Base-by-base conservation (phyloP, 2,329 filamentous ascomycete genomes). In the Penicillium concentricum region DNA sequence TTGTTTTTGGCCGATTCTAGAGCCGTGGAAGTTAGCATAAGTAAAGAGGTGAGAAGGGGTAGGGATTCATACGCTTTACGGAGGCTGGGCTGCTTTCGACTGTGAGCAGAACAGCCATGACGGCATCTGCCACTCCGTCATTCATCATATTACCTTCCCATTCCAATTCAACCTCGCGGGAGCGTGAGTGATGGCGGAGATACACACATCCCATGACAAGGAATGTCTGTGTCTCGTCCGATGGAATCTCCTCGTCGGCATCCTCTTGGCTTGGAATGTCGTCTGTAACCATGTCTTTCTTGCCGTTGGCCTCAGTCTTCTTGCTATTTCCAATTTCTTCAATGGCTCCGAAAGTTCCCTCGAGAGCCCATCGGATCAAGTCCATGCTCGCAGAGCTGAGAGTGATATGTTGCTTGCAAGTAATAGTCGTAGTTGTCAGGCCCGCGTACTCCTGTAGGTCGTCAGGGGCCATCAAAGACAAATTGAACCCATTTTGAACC, bases 131-230 rank as follows among this genome's bases (percentile, higher is more conserved):
- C 68, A 99, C 95, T 59, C 92, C 91, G 70, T 99, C 94, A 73
- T 97, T 99, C 69, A 97, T 87, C 79, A 96, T 90, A 72, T 97
- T 99, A 56, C 92, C 94, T 73, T 97, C 93, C 94, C 94, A 99
- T 75, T 96, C 92, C 3, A 97, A 81, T 72, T 95, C 92, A 6
- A 97, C 84, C 69, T 94, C 88, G 54, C 92, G 90, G 63, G 86
- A 87, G 13, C 75, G 72, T 60, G 81, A 84, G 61, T 84, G 84
- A 74, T 94, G 92, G 20, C 87, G 84, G n/a, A 97, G 86, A 8
- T 85, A 85, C 28, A 97, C 87, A 74, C 90, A 94, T 61, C 92
- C 93, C 93, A 99, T 97, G 68, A 99, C 85, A 28, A 82, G 78
- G 69, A 86, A 87, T 10, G 78, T 69, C 24, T 73, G 72, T 7